phyloP scores from a whole-genome alignment of 129 eudicot species.

The Chrysanthemum lavandulifolium region DNA sequence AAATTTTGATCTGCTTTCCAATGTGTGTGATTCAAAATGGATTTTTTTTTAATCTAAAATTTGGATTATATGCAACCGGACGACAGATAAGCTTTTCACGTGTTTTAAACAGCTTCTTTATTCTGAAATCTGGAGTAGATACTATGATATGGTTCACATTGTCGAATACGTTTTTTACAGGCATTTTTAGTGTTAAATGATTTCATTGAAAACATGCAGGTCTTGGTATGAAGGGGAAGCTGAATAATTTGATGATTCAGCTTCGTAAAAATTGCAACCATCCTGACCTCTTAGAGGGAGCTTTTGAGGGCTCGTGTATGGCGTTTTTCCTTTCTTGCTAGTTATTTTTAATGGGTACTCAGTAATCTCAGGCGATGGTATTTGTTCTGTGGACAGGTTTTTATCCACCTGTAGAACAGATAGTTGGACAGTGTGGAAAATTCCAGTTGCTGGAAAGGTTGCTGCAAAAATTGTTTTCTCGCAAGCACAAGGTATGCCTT shows the following conservation, averaged over 20 bases:
- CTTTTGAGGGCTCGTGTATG: slow-evolving; percentile 87
- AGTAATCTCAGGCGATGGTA: not conserved
- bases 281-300: slow-evolving; percentile 88
- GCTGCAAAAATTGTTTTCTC: slow-evolving; percentile 65
- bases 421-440: slow-evolving; percentile 93
- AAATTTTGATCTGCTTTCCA: too few relatives aligned
- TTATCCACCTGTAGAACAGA: slow-evolving; percentile 86
- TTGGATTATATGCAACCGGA: too few relatives aligned
- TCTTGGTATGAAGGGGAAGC: slow-evolving; percentile 58
- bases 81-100: too few relatives aligned
- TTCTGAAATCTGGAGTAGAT: not conserved
- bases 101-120: too few relatives aligned
- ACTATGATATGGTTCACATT: too few relatives aligned
- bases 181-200: not conserved
- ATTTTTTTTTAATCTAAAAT: too few relatives aligned
- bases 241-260: slow-evolving; percentile 79
- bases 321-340: not conserved
- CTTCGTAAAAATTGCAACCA: slow-evolving; percentile 96
- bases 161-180: not conserved
- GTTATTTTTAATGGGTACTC: not conserved
- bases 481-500: slow-evolving; percentile 68
- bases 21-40: too few relatives aligned
- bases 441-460: slow-evolving; percentile 75
- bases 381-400: slow-evolving; percentile 41
- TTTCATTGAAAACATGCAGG: slow-evolving; percentile 43